These are phyloP conservation scores for Xylaria digitata DNA, from an alignment of 2,329 filamentous ascomycete species.

Conservation along the genomic window DNA sequence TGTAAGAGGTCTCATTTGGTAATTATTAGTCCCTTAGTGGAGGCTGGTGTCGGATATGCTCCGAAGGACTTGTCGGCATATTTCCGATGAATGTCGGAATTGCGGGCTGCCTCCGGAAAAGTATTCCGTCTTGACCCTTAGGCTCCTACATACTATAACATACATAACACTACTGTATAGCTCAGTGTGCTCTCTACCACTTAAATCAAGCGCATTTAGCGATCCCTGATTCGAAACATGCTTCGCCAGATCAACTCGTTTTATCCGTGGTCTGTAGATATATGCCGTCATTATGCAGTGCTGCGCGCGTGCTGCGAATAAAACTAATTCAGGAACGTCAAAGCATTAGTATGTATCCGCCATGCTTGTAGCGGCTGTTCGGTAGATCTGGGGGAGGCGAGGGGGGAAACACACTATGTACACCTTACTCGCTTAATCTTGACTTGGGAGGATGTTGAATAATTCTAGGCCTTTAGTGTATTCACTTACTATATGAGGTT, in stretches of 20 bases:
- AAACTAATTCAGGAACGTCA: slow-evolving; percentile 22
- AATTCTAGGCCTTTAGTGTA: too few relatives aligned
- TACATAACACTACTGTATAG: neutral
- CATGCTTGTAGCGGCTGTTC: slow-evolving; percentile 6
- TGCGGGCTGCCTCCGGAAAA: slow-evolving; percentile 19
- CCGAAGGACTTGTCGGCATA: slow-evolving; percentile 22
- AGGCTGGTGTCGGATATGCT: slow-evolving; percentile 12
- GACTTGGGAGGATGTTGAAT: neutral
- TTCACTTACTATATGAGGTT: neutral
- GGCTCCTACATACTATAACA: too few relatives aligned
- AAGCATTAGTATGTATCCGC: neutral
- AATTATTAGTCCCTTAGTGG: neutral
- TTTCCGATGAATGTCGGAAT: slow-evolving; percentile 8
- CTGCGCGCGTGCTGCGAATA: neutral
- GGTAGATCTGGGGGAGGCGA: slow-evolving; percentile 26
- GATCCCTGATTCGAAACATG: slow-evolving; percentile 10
- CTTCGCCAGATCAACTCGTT: slow-evolving; percentile 1
- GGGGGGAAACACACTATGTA: slow-evolving; percentile 8
- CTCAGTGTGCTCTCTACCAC: too few relatives aligned
- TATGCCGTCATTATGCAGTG: slow-evolving; percentile 5
- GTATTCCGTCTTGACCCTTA: neutral
- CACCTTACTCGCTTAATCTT: neutral
- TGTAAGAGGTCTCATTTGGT: slow-evolving; percentile 19
- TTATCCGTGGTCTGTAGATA: slow-evolving; percentile 4
- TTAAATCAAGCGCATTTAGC: slow-evolving; percentile 20